These are phyloP conservation scores for Termitomyces sp. DNA, from an alignment of 768 basidiomycete genomes.

Conservation along the genomic window DNA sequence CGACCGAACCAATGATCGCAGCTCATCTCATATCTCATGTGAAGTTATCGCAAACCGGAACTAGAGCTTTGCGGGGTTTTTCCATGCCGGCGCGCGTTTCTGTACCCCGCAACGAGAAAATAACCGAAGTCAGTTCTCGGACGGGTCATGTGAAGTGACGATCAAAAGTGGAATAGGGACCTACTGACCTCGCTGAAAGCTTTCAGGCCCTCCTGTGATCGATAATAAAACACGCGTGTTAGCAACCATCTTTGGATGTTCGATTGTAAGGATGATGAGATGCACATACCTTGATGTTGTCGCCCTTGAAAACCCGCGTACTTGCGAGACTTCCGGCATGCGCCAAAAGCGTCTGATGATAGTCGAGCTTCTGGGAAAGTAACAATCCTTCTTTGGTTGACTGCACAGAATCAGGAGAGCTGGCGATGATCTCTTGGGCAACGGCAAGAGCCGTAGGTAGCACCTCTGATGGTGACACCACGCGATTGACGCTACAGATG, in stretches of 20 bases:
- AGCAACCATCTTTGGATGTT: not conserved
- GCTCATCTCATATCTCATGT: not conserved
- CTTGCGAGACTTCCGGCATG: slow-evolving; percentile 49
- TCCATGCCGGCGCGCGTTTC: slow-evolving; percentile 53
- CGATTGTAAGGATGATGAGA: slow-evolving; percentile 7
- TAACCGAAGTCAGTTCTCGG: not conserved
- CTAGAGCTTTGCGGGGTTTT: slow-evolving; percentile 56
- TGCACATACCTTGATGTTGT: slow-evolving; percentile 68
- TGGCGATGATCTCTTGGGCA: slow-evolving; percentile 57
- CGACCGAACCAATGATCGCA: not conserved
- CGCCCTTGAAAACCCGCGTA: slow-evolving; percentile 53
- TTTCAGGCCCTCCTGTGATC: slow-evolving; percentile 60
- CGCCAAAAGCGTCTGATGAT: slow-evolving; percentile 47
- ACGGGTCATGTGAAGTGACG: slow-evolving; percentile 1
- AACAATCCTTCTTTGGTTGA: slow-evolving; percentile 71
- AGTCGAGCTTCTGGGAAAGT: slow-evolving; percentile 49
- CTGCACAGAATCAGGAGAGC: slow-evolving; percentile 81
- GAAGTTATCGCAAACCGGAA: not conserved
- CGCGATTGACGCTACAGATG: slow-evolving; percentile 59
- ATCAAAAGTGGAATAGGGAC: not conserved
- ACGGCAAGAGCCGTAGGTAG: slow-evolving; percentile 59
- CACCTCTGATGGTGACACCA: slow-evolving; percentile 58
- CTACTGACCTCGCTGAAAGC: slow-evolving; percentile 64
- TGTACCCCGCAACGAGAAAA: slow-evolving; percentile 11
- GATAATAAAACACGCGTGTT: slow-evolving; percentile 7